Evolutionary conservation across 129 eudicot species (phyloP), one percentile per base, ranked within the genome.

Genomic region (Gnaphalium uliginosum): DNA sequence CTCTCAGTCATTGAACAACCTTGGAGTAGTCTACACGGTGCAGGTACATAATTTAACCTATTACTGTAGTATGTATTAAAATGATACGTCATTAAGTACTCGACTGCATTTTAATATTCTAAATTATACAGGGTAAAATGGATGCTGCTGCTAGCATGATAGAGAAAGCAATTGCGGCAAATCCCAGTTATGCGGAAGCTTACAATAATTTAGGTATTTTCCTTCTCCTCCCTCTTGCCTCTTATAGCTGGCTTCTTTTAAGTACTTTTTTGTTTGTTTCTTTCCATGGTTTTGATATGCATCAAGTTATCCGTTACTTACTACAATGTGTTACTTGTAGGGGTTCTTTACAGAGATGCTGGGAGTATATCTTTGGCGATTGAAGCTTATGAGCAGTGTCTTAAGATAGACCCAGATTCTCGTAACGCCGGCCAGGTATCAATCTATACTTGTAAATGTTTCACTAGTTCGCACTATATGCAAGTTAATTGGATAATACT

Each of bases 101-200:
- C 77, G 27, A 66, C 43, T 71, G 37, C 35, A 69, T 17, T 21
- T 68, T 75, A 24, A 50, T 50, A 53, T 22, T 48, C 46, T 27
- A 46, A 11, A 72, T 62, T 24, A 37, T 66, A 24, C 85, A 91
- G 99, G 99, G 99, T 71, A 94, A 94, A 86, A 94, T 94, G 97
- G 99, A 94, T 84, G 97, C 96, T 68, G 99, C 99, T 30, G 93
- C 99, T 32, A 86, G 96, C 86, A 91, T 91, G 99, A 90, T 94
- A 75, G 97, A 94, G 78, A 94, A 91, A 79, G 99, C 99, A 57
- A 94, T 94, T 66, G 83, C 89, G 65, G 99, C 99, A 19, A 91
- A 94, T 90, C 96, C 99, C 29, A 89, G 92, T 17, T 94, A 94
- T 89, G 91, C 99, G 11, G 99, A 94, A 86, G 99, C 99, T 63